These are phyloP conservation scores for Ogataea philodendri DNA, from an alignment of 805 yeast species.

Conservation along the genomic window DNA sequence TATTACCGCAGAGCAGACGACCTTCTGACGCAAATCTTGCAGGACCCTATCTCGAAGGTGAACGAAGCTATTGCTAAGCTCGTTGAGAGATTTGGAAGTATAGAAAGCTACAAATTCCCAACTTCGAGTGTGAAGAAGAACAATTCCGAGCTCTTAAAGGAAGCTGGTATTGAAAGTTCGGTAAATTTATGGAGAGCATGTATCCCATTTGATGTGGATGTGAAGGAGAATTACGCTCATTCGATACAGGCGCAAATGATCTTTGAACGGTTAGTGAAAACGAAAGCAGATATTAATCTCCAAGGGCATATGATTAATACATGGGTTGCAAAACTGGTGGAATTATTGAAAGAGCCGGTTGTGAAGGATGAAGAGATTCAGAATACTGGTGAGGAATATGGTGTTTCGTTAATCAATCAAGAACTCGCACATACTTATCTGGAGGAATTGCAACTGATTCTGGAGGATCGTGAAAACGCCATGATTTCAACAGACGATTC, in stretches of 20 bases:
- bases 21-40: constrained; percentile 51
- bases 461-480: constrained; percentile 43
- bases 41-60: constrained; percentile 41
- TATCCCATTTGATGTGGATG: constrained; percentile 1
- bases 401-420: constrained; percentile 69
- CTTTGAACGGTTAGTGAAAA: constrained; percentile 26
- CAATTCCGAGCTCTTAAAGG: constrained; percentile 6
- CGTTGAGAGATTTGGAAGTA: constrained; percentile 17
- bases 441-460: constrained; percentile 47
- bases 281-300: constrained; percentile 40
- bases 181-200: constrained; percentile 10
- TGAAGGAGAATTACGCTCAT: constrained; percentile 15
- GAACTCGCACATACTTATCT: constrained; percentile 62
- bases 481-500: constrained; percentile 32
- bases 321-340: constrained; percentile 47
- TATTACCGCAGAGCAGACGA: constrained; percentile 62
- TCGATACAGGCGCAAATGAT: constrained; percentile 24
- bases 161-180: not conserved
- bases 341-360: constrained; percentile 48
- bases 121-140: constrained; percentile 1
- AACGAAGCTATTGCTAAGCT: constrained; percentile 28
- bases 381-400: constrained; percentile 73
- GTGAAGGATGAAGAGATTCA: constrained; percentile 24
- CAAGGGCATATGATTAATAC: constrained; percentile 52
- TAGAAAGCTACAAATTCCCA: constrained; percentile 10